Evolutionary conservation across 106 monocot species (phyloP), one percentile per base, ranked within the genome.

Genomic region (Posidonia australis): DNA sequence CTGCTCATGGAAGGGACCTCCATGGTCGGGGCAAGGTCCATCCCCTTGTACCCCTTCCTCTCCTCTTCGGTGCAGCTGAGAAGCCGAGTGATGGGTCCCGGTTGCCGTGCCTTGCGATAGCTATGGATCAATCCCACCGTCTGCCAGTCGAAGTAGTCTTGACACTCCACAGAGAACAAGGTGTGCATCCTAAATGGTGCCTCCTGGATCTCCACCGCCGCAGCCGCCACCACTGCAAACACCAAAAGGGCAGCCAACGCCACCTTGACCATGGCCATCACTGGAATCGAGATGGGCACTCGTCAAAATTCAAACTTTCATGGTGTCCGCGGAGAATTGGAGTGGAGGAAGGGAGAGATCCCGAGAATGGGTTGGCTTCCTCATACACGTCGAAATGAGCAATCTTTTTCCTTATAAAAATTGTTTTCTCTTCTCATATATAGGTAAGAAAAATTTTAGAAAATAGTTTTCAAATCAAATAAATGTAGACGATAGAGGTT

Each of bases 111-210:
- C 78, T 98, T 98, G 51, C 70, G 74, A 67, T 68, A 78, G 70
- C 98, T 98, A 76, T 91, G 98, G 10, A 98, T 62, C 24, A 98
- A 64, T 31, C 98, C 98, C 65, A 91, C 87, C 25, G 98, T 91
- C 72, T 98, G 98, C 98, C 98, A 98, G 74, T 98, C 98, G 62
- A 98, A 98, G 77, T 98, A 98, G 51, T 98, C 65, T 65, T 87
- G 87, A 77, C 98, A 98, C 36, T 98, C 98, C 44, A 87, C 87
- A 0, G 98, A 98, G 78, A 98, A 98, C 68, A 98, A 46, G 2
- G 98, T 98, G 77, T 98, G 98, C 46, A 98, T 75, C 78, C 91
- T 79, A 76, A 77, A 86, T 21, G 83, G 83, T 21, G 74, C 73
- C 63, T 74, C 67, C 79, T 75, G 77, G 48, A 43, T 64, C 64